These are phyloP conservation scores for Melastoma malabathricum DNA, from an alignment of 345 rosid genomes.

Conservation along the genomic window DNA sequence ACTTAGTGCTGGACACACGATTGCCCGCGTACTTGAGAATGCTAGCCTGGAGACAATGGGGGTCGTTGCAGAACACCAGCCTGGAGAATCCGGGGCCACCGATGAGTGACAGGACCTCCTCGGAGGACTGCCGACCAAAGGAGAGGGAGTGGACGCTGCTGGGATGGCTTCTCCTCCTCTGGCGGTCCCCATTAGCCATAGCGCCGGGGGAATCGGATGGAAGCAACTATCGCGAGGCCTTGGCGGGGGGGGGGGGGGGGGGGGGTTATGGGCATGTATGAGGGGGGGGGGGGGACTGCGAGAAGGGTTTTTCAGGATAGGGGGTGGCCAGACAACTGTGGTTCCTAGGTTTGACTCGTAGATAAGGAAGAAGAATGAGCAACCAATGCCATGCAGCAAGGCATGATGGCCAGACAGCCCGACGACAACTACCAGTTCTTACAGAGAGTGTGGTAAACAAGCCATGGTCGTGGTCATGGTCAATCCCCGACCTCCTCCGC, in stretches of 20 bases:
- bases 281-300: too few species aligned
- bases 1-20: slow-evolving; percentile 76
- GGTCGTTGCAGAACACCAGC: slow-evolving; percentile 67
- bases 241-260: too few species aligned
- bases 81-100: slow-evolving; percentile 97
- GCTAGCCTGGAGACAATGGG: slow-evolving; percentile 43
- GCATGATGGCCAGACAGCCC: too few species aligned
- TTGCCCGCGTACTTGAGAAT: slow-evolving; percentile 36
- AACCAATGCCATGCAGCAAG: too few species aligned
- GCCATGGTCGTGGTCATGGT: too few species aligned
- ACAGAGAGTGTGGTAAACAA: too few species aligned
- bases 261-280: too few species aligned
- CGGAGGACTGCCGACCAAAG: slow-evolving; percentile 50
- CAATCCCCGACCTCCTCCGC: too few species aligned
- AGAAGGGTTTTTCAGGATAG: too few species aligned
- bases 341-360: slow-evolving; percentile 11
- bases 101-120: slow-evolving; percentile 58
- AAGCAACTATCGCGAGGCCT: too few species aligned
- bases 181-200: slow-evolving; percentile 42
- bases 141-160: slow-evolving; percentile 54
- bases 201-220: not conserved
- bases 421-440: not conserved
- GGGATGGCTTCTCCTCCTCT: slow-evolving; percentile 48
- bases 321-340: too few species aligned
- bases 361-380: slow-evolving; percentile 2